Percentiles rank a stretch among this genome's conserved stretches.
phyloP scores from a whole-genome alignment of 2,329 filamentous ascomycete species.

The Neonectria sp. region DNA sequence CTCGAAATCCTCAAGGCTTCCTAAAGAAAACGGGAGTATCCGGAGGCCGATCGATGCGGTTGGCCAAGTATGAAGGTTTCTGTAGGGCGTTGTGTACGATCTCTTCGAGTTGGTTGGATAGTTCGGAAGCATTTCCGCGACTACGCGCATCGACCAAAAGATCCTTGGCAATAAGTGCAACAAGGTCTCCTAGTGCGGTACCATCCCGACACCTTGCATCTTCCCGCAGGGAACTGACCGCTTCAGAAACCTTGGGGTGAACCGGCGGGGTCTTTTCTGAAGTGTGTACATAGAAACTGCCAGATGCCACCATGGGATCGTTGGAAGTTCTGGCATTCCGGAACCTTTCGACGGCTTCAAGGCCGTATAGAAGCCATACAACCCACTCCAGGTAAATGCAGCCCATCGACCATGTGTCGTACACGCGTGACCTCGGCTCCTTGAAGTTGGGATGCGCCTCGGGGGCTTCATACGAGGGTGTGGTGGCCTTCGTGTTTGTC shows the following conservation, averaged over 20 bases:
- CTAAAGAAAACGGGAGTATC: not conserved
- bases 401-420: slow-evolving; percentile 39
- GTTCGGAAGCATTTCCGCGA: slow-evolving; percentile 2
- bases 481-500: slow-evolving; percentile 27
- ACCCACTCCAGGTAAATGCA: slow-evolving; percentile 38
- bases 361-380: slow-evolving; percentile 33
- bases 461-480: slow-evolving; percentile 34
- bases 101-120: not conserved
- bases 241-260: slow-evolving; percentile 16
- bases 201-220: slow-evolving; percentile 7
- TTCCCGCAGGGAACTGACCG: not conserved
- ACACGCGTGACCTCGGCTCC: slow-evolving; percentile 18
- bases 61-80: not conserved
- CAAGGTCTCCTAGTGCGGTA: slow-evolving; percentile 21
- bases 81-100: not conserved
- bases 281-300: slow-evolving; percentile 26
- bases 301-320: slow-evolving; percentile 11
- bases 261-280: not conserved
- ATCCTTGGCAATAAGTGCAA: slow-evolving; percentile 16
- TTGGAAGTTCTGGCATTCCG: slow-evolving; percentile 6
- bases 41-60: not conserved
- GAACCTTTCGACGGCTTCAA: slow-evolving; percentile 11
- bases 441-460: slow-evolving; percentile 24
- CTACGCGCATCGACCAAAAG: slow-evolving; percentile 1
- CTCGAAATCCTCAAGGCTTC: not conserved